These are phyloP conservation scores for Oidium heveae DNA, from an alignment of 2,329 filamentous ascomycete genomes.

Conservation along the genomic window DNA sequence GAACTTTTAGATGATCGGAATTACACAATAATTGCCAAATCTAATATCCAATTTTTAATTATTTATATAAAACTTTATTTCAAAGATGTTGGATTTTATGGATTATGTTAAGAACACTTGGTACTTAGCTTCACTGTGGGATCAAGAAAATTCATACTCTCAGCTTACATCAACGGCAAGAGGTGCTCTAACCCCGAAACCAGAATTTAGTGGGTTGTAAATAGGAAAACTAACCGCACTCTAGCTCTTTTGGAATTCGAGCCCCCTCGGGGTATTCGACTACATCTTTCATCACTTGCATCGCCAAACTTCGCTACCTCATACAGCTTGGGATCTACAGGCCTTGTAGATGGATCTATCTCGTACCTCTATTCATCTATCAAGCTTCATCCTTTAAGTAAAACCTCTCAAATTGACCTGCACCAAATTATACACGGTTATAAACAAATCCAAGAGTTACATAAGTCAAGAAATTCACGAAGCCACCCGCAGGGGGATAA, in stretches of 20 bases:
- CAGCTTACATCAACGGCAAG: slow-evolving; percentile 62
- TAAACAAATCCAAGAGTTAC: slow-evolving; percentile 44
- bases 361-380: slow-evolving; percentile 89
- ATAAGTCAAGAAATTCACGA: slow-evolving; percentile 7
- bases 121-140: slow-evolving; percentile 67
- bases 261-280: slow-evolving; percentile 58
- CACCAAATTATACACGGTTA: slow-evolving; percentile 62
- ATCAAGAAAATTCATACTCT: slow-evolving; percentile 76
- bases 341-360: slow-evolving; percentile 85
- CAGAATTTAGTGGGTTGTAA: slow-evolving; percentile 5
- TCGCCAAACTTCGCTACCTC: slow-evolving; percentile 85
- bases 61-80: no score
- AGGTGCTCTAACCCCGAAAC: slow-evolving; percentile 21
- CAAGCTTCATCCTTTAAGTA: slow-evolving; percentile 40
- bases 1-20: no score
- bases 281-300: slow-evolving; percentile 76
- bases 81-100: slow-evolving; percentile 77
- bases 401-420: slow-evolving; percentile 52
- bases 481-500: slow-evolving; percentile 21
- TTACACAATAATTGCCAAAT: no score
- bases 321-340: slow-evolving; percentile 72
- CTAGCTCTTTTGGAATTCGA: slow-evolving; percentile 67
- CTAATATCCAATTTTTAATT: no score
- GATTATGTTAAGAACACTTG: slow-evolving; percentile 87
- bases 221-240: slow-evolving; percentile 5